phyloP scores from a whole-genome alignment of 371 early-diverging fungal species.

The Circinella umbellata region DNA sequence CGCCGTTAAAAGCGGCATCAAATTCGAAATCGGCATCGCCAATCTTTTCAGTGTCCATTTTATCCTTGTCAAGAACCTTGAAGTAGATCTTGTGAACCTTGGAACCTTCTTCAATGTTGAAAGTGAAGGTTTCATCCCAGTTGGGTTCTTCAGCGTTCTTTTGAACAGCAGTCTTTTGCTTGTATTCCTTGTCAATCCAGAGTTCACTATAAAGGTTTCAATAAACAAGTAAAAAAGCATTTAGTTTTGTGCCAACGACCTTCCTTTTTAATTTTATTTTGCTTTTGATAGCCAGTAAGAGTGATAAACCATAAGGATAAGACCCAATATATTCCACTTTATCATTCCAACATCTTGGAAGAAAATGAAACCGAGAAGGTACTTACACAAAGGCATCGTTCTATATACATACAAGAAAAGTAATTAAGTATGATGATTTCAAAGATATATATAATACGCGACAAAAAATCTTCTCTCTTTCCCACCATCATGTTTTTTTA shows the following conservation, averaged over 20 bases:
- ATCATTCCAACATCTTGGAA: no score
- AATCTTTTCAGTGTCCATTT: slow-evolving; percentile 44
- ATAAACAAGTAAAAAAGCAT: no score
- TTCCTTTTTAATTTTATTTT: no score
- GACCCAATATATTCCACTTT: no score
- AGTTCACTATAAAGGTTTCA: slow-evolving; percentile 19
- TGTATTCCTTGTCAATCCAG: slow-evolving; percentile 32
- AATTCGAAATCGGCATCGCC: slow-evolving; percentile 44
- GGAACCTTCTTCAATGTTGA: slow-evolving; percentile 30
- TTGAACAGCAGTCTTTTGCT: slow-evolving; percentile 24
- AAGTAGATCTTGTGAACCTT: slow-evolving; percentile 39
- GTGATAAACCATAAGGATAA: no score
- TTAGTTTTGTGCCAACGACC: no score
- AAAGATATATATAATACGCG: no score
- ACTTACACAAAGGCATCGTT: slow-evolving; percentile 30
- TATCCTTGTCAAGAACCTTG: slow-evolving; percentile 47
- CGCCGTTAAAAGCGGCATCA: slow-evolving; percentile 24
- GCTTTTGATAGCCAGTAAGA: no score
- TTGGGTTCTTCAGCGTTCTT: slow-evolving; percentile 22
- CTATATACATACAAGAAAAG: slow-evolving; percentile 12
- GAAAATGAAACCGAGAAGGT: no score
- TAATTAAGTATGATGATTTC: no score
- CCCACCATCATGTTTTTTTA: no score
- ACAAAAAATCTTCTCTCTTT: neutral
- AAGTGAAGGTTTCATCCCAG: slow-evolving; percentile 36